phyloP scores from a whole-genome alignment of 2,329 filamentous ascomycete genomes.

The Nothomitra cinnamomea region DNA sequence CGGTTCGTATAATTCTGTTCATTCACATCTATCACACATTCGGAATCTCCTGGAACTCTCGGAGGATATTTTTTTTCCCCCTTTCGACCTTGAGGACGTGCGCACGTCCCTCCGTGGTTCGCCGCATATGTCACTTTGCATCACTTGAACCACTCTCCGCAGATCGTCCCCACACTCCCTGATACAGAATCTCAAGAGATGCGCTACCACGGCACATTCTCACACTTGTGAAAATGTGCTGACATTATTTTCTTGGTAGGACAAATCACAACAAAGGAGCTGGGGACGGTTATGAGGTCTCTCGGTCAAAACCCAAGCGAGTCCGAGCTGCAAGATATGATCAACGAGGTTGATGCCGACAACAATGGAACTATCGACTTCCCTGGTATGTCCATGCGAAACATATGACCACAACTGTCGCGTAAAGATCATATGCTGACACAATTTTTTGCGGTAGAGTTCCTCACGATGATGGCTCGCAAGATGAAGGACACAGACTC shows the following conservation, averaged over 20 bases:
- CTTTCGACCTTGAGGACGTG: neutral
- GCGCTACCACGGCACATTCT: too few relatives aligned
- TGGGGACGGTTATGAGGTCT: slow-evolving; percentile 81
- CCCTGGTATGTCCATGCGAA: slow-evolving; percentile 43
- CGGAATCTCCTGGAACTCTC: neutral
- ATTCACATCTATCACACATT: neutral
- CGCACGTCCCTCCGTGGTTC: neutral
- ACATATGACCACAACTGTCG: neutral
- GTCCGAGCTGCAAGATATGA: slow-evolving; percentile 84
- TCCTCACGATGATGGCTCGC: slow-evolving; percentile 83
- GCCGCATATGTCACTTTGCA: too few relatives aligned
- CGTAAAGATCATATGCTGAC: slow-evolving; percentile 6
- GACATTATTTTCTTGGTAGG: slow-evolving; percentile 30
- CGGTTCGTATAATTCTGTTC: slow-evolving; percentile 42
- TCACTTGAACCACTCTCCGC: neutral
- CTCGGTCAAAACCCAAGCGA: slow-evolving; percentile 81
- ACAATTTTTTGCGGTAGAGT: slow-evolving; percentile 37
- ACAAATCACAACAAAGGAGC: slow-evolving; percentile 82
- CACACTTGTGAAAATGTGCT: neutral
- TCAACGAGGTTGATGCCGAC: slow-evolving; percentile 83
- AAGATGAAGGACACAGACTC: slow-evolving; percentile 93
- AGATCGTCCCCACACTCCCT: neutral
- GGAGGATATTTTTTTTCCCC: neutral
- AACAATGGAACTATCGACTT: slow-evolving; percentile 90
- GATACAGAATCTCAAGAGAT: too few relatives aligned